phyloP scores from a whole-genome alignment of 2,329 filamentous ascomycete species.

The Onygenales sp. region DNA sequence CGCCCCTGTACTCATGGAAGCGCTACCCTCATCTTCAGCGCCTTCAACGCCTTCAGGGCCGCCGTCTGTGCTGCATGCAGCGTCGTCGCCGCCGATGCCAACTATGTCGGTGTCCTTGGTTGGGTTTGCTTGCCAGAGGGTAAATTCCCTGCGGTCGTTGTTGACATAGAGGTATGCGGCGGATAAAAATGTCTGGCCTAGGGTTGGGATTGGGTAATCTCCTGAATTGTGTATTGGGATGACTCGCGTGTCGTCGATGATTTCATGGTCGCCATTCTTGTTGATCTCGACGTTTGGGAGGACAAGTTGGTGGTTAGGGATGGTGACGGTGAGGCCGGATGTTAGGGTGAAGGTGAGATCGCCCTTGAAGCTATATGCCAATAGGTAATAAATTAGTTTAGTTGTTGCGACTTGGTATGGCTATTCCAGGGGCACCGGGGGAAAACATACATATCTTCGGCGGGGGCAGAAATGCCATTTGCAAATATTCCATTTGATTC shows the following conservation, averaged over 20 bases:
- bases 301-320: slow-evolving; percentile 24
- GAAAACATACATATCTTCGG: not conserved
- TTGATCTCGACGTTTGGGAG: slow-evolving; percentile 18
- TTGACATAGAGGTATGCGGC: slow-evolving; percentile 23
- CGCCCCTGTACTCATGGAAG: not conserved
- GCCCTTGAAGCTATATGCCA: slow-evolving; percentile 1
- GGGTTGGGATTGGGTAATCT: slow-evolving; percentile 12
- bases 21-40: not conserved
- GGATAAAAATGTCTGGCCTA: slow-evolving; percentile 23
- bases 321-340: slow-evolving; percentile 12
- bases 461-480: not conserved
- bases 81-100: not conserved
- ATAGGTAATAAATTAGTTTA: not conserved
- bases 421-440: not conserved
- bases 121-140: slow-evolving; percentile 13
- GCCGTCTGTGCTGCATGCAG: not conserved
- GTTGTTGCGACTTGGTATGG: not conserved
- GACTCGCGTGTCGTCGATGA: not conserved
- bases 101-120: slow-evolving; percentile 12
- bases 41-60: too few species aligned
- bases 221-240: slow-evolving; percentile 5
- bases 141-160: slow-evolving; percentile 15
- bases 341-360: slow-evolving; percentile 11
- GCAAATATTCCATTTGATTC: not conserved
- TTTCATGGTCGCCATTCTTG: slow-evolving; percentile 6